These are phyloP conservation scores for Periconia sp. DNA, from an alignment of 2,329 filamentous ascomycete species.

Conservation along the genomic window DNA sequence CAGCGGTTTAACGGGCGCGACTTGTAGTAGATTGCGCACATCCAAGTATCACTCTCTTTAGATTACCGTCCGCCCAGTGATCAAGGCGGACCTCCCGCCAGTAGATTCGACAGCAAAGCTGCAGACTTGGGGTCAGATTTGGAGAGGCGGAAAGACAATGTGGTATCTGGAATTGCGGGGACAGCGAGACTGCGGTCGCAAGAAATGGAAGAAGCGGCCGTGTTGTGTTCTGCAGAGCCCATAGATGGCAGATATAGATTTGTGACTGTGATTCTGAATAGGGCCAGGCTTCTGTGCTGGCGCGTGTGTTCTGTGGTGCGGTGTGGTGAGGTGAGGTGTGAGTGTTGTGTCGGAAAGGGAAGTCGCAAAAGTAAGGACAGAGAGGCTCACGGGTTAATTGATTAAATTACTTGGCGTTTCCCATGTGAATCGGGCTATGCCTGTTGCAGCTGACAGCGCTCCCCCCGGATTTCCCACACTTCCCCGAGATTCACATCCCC, in stretches of 20 bases:
- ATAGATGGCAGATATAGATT: slow-evolving; percentile 43
- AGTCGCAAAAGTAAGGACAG: slow-evolving; percentile 10
- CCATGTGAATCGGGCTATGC: slow-evolving; percentile 3
- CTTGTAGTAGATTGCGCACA: slow-evolving; percentile 22
- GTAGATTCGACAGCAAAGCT: slow-evolving; percentile 50
- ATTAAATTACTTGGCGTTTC: neutral
- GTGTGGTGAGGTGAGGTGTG: slow-evolving; percentile 13
- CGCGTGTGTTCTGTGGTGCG: slow-evolving; percentile 15
- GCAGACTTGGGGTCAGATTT: slow-evolving; percentile 51
- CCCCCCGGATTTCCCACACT: neutral
- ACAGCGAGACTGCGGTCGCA: slow-evolving; percentile 37
- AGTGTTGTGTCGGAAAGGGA: slow-evolving; percentile 14
- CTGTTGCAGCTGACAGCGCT: neutral
- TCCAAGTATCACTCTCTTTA: slow-evolving; percentile 23
- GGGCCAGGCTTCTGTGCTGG: slow-evolving; percentile 37
- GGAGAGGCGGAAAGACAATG: slow-evolving; percentile 40
- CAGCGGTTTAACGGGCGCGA: slow-evolving; percentile 19
- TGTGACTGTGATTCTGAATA: slow-evolving; percentile 18
- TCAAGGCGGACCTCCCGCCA: slow-evolving; percentile 55
- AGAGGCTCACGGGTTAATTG: neutral
- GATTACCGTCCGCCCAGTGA: slow-evolving; percentile 53
- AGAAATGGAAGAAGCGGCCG: slow-evolving; percentile 32
- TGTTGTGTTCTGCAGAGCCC: slow-evolving; percentile 45
- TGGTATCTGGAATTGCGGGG: slow-evolving; percentile 35
- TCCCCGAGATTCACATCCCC: too few species aligned